Percentiles rank a stretch among this genome's conserved stretches.
Evolutionary conservation across 2,329 filamentous ascomycete species (phyloP).

Genomic region (Karstenula rhodostoma): DNA sequence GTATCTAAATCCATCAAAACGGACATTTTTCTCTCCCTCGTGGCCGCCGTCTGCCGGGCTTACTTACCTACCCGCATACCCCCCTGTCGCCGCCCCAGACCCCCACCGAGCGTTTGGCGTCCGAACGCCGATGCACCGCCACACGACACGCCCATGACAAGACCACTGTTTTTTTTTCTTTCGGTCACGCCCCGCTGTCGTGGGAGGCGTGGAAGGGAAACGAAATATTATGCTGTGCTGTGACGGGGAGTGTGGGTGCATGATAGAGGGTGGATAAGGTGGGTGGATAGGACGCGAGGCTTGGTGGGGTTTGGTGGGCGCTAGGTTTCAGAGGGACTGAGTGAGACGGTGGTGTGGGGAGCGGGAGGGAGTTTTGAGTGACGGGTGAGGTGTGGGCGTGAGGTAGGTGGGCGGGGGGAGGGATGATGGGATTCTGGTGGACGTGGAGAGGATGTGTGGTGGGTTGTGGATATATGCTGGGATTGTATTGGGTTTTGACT

Average conservation of each 20-base stretch:
- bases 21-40: background rate
- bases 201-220: no score
- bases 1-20: background rate
- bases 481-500: no score
- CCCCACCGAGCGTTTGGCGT: no score
- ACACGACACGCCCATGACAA: no score
- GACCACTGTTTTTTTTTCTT: no score
- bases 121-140: no score
- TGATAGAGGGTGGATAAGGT: no score
- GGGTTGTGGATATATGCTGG: background rate
- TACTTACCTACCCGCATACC: background rate
- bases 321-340: background rate
- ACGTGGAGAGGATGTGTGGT: background rate
- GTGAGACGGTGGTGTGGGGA: background rate
- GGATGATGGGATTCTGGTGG: background rate
- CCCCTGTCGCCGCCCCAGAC: no score
- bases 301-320: slow-evolving; percentile 3
- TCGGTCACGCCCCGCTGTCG: no score
- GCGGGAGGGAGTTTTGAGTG: background rate
- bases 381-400: background rate
- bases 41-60: background rate
- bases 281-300: background rate
- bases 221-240: no score
- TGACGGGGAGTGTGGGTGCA: no score
- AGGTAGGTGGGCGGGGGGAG: no score